Evolutionary conservation across 805 yeast species (phyloP).

Genomic region (Yarrowia yakushimensis): DNA sequence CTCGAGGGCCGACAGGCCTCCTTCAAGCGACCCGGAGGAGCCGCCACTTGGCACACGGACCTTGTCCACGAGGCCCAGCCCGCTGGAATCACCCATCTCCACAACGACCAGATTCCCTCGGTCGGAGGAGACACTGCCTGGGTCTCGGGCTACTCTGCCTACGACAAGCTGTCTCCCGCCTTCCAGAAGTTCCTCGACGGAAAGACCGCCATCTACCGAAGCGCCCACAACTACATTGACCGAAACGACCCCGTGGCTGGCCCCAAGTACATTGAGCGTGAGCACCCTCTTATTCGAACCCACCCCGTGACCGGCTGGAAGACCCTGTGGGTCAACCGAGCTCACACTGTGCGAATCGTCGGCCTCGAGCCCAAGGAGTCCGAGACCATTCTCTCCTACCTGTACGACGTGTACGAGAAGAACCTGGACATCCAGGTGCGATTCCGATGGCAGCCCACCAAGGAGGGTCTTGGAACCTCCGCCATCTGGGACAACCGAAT

Average conservation of each 20-base stretch:
- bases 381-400: constrained; percentile 46
- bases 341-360: constrained; percentile 49
- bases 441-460: constrained; percentile 48
- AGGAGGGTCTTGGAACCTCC: constrained; percentile 46
- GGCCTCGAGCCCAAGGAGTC: constrained; percentile 54
- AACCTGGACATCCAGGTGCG: constrained; percentile 55
- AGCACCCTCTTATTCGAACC: constrained; percentile 59
- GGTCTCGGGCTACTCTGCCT: constrained; percentile 53
- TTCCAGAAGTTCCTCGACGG: constrained; percentile 48
- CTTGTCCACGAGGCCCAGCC: constrained; percentile 56
- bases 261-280: constrained; percentile 39
- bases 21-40: constrained; percentile 33
- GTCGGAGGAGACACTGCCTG: constrained; percentile 56
- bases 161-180: constrained; percentile 50
- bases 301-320: constrained; percentile 67
- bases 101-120: constrained; percentile 49
- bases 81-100: constrained; percentile 54
- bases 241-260: constrained; percentile 48
- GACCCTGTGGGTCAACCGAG: constrained; percentile 52
- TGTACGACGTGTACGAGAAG: constrained; percentile 47
- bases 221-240: constrained; percentile 45
- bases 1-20: constrained; percentile 32
- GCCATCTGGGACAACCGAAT: constrained; percentile 62
- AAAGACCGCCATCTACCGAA: constrained; percentile 42
- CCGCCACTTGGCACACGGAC: constrained; percentile 51